These are phyloP conservation scores for Drechslera avenae DNA, from an alignment of 2,329 filamentous ascomycete genomes.

Conservation along the genomic window DNA sequence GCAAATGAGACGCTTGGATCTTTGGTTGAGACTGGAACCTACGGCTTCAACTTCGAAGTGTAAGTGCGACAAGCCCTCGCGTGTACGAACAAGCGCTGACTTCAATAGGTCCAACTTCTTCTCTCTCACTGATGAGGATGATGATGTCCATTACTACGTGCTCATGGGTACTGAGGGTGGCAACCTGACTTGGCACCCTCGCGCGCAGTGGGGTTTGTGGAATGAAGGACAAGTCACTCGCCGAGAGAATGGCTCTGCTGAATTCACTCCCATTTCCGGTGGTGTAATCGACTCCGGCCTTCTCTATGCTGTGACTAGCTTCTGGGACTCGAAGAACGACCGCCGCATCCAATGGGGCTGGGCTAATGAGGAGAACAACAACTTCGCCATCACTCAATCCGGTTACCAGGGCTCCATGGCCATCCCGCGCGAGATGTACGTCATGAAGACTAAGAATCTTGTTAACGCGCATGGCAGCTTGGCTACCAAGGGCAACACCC, in stretches of 20 bases:
- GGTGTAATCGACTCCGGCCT: constrained; percentile 53
- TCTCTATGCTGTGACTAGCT: constrained; percentile 54
- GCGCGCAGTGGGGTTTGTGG: constrained; percentile 53
- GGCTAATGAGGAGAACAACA: constrained; percentile 52
- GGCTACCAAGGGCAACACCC: constrained; percentile 43
- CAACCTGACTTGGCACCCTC: constrained; percentile 50
- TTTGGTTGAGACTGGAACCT: constrained; percentile 52
- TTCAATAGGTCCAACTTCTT: constrained; percentile 51
- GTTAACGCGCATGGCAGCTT: constrained; percentile 43
- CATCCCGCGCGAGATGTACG: constrained; percentile 54
- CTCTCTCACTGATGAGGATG: constrained; percentile 51
- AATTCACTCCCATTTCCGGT: constrained; percentile 53
- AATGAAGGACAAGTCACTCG: constrained; percentile 52
- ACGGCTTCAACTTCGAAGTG: constrained; percentile 57
- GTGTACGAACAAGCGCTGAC: constrained; percentile 4
- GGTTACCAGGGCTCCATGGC: constrained; percentile 54
- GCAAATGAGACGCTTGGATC: constrained; percentile 51
- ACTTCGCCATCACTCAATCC: constrained; percentile 50
- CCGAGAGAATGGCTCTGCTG: constrained; percentile 52
- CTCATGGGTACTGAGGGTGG: constrained; percentile 53
- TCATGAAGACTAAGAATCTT: constrained; percentile 50
- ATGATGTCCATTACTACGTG: constrained; percentile 52
- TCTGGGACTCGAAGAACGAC: constrained; percentile 56
- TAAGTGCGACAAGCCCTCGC: constrained; percentile 16
- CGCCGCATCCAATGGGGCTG: constrained; percentile 56